These are phyloP conservation scores for Leishmania turanica DNA, from an alignment of 208 protist genomes.

Conservation along the genomic window DNA sequence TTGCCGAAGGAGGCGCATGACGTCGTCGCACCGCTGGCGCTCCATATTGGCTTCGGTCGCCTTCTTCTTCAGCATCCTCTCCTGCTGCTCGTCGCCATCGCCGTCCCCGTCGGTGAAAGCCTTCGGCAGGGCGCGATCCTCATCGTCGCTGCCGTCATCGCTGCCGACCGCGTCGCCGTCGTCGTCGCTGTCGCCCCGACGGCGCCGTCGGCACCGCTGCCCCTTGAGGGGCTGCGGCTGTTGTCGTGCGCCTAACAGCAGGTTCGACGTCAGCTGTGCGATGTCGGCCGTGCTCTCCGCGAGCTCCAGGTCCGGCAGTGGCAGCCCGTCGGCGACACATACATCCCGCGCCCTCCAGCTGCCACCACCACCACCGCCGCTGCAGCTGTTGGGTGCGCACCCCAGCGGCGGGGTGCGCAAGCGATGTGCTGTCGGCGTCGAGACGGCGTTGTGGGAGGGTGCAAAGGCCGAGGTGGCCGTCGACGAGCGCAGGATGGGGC, in stretches of 20 bases:
- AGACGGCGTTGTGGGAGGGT: constrained; percentile 18
- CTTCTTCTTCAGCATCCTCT: neutral
- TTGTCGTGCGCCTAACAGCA: neutral
- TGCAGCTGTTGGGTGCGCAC: neutral
- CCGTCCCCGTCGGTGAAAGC: neutral
- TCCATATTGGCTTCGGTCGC: neutral
- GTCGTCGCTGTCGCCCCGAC: neutral
- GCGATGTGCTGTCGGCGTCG: constrained; percentile 10
- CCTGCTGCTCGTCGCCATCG: constrained; percentile 4
- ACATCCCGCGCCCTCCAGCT: constrained; percentile 3
- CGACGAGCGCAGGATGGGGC: constrained; percentile 8
- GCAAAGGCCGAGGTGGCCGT: neutral
- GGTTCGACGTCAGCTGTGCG: constrained; percentile 6
- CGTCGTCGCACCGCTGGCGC: constrained; percentile 2
- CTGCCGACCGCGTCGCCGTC: constrained; percentile 3
- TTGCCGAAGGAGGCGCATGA: constrained; percentile 26
- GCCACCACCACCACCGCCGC: neutral
- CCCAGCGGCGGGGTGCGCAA: constrained; percentile 10
- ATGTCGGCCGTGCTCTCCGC: constrained; percentile 31
- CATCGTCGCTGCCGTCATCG: constrained; percentile 2
- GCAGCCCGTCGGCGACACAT: neutral
- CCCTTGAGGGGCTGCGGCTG: neutral
- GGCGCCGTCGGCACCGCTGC: neutral
- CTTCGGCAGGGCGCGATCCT: neutral
- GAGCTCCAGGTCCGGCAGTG: constrained; percentile 24